Conservation (phyloP, 2,329 filamentous ascomycete species). For the Penicillium sp. region DNA sequence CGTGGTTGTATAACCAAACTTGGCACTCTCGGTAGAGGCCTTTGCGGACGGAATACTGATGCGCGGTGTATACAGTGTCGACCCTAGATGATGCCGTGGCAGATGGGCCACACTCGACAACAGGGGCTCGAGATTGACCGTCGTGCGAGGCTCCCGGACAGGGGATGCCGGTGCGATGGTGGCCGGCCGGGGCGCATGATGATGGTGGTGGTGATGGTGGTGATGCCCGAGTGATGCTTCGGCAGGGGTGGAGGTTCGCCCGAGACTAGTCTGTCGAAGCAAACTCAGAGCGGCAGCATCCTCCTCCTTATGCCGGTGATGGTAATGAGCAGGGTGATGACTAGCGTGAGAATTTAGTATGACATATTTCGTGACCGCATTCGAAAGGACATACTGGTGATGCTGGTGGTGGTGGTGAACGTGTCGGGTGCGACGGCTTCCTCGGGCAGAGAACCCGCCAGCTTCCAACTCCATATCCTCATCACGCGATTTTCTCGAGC, state of each 20-base stretch:
- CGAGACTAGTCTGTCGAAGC: slow-evolving; percentile 31
- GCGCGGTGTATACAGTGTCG: slow-evolving; percentile 72
- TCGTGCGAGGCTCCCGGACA: slow-evolving; percentile 60
- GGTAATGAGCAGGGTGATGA: no score
- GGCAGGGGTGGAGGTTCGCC: slow-evolving; percentile 29
- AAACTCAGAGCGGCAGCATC: slow-evolving; percentile 33
- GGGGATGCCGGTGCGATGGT: slow-evolving; percentile 26
- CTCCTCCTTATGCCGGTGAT: slow-evolving; percentile 56
- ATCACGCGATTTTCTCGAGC: slow-evolving; percentile 69
- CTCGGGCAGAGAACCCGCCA: slow-evolving; percentile 60
- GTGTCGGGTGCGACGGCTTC: slow-evolving; percentile 58
- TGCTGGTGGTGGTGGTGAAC: slow-evolving; percentile 63
- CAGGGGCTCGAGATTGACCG: slow-evolving; percentile 66
- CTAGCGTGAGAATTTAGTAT: slow-evolving; percentile 16
- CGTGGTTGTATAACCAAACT: slow-evolving; percentile 57
- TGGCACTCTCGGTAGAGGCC: slow-evolving; percentile 47
- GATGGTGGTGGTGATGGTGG: slow-evolving; percentile 49
- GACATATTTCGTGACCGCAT: background rate
- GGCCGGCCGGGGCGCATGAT: slow-evolving; percentile 30
- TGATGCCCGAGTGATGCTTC: slow-evolving; percentile 34
- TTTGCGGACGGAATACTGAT: slow-evolving; percentile 51
- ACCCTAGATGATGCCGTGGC: slow-evolving; percentile 77
- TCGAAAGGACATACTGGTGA: slow-evolving; percentile 49
- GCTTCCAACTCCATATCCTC: slow-evolving; percentile 70
- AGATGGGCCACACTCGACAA: slow-evolving; percentile 67